phyloP scores from a whole-genome alignment of 2,329 filamentous ascomycete genomes.

The Sporothrix pseudoabietina region DNA sequence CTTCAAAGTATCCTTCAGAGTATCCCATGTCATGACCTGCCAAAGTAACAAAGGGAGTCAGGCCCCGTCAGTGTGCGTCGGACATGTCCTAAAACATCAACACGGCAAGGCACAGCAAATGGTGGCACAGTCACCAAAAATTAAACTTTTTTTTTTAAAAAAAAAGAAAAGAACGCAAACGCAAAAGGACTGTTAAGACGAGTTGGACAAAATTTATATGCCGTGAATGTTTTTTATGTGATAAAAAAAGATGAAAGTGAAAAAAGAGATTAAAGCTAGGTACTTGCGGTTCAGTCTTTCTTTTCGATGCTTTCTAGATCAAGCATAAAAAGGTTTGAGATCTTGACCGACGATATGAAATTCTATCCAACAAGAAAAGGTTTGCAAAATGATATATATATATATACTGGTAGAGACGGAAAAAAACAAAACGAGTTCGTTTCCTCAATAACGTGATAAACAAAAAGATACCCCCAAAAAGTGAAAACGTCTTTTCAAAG shows the following conservation, averaged over 20 bases:
- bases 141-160: too few relatives aligned
- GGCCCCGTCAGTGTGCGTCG: not conserved
- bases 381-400: conserved; percentile 17
- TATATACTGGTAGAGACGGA: conserved; percentile 15
- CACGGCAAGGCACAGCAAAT: not conserved
- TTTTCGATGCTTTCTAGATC: not conserved
- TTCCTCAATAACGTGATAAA: not conserved
- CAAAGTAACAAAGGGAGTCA: not conserved
- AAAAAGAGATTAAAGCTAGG: conserved; percentile 11
- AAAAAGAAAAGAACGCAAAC: not conserved
- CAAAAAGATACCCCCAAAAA: not conserved
- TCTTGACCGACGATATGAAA: not conserved
- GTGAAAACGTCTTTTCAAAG: not conserved
- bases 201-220: conserved; percentile 5
- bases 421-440: conserved; percentile 4
- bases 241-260: not conserved
- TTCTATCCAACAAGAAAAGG: not conserved
- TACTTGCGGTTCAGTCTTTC: not conserved
- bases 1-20: not conserved
- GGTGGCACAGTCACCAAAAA: not conserved
- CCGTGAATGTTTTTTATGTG: not conserved
- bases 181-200: not conserved
- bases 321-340: not conserved
- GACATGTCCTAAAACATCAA: not conserved
- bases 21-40: too few relatives aligned